phyloP scores from a whole-genome alignment of 129 eudicot genomes.

The Oenanthe sinensis region DNA sequence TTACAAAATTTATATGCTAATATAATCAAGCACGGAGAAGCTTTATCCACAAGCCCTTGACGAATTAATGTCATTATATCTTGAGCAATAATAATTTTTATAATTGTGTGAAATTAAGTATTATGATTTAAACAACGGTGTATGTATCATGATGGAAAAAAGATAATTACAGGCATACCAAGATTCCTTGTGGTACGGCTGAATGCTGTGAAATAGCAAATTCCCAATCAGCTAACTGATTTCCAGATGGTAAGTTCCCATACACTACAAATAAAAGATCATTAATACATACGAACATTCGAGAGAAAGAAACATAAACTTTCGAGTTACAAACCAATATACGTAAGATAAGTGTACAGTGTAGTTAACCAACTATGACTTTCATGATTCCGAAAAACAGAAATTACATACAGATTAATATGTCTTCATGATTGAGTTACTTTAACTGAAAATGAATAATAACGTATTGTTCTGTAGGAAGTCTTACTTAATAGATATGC shows the following conservation, averaged over 20 bases:
- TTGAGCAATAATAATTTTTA: background rate
- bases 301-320: background rate
- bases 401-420: background rate
- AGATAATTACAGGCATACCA: conserved; percentile 32
- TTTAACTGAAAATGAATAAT: background rate
- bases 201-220: conserved; percentile 90
- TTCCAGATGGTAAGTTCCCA: conserved; percentile 80
- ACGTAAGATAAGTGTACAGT: background rate
- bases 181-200: conserved; percentile 92
- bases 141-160: background rate
- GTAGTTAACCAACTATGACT: background rate
- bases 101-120: background rate
- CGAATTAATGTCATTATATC: background rate
- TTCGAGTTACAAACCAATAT: background rate
- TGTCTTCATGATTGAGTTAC: background rate
- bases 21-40: background rate
- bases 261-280: conserved; percentile 41
- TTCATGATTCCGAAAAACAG: background rate
- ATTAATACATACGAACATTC: background rate
- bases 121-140: background rate
- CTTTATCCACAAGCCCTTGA: background rate
- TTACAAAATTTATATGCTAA: background rate
- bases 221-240: conserved; percentile 93
- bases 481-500: conserved; percentile 81
- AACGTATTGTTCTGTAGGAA: background rate